phyloP scores from a whole-genome alignment of 176 grass and related monocot species.

The Metroxylon sagu region DNA sequence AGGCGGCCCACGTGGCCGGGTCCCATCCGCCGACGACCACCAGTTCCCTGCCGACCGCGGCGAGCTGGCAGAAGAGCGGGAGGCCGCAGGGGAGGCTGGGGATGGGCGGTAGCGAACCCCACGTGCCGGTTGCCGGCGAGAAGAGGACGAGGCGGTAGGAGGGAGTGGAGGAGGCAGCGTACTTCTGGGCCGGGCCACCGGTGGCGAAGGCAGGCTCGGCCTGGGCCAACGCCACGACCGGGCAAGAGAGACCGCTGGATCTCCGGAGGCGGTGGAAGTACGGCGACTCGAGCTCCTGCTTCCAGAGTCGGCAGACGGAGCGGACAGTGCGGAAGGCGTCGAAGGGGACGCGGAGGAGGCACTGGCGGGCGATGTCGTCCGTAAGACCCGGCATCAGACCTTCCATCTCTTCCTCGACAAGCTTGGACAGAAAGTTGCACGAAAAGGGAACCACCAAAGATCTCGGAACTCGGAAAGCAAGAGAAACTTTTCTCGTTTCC shows the following conservation, averaged over 20 bases:
- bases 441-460: too few species aligned
- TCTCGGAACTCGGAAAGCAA: too few species aligned
- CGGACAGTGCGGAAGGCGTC: constrained; percentile 54
- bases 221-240: constrained; percentile 31
- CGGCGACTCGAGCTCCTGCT: constrained; percentile 54
- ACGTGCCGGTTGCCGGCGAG: background rate
- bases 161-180: background rate
- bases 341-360: constrained; percentile 69
- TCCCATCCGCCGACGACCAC: background rate
- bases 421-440: too few species aligned
- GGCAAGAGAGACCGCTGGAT: constrained; percentile 23
- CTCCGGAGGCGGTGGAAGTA: constrained; percentile 36
- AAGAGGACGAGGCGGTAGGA: background rate
- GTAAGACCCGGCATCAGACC: constrained; percentile 74
- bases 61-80: too few species aligned
- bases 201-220: background rate
- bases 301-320: constrained; percentile 67
- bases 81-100: background rate
- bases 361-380: constrained; percentile 79
- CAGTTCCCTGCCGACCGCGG: too few species aligned
- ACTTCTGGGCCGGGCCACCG: background rate
- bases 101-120: background rate
- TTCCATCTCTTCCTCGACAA: constrained; percentile 7
- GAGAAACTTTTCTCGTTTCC: too few species aligned
- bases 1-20: background rate